Conservation (phyloP, 371 early-diverging fungal genomes). For the Mucor lusitanicus region DNA sequence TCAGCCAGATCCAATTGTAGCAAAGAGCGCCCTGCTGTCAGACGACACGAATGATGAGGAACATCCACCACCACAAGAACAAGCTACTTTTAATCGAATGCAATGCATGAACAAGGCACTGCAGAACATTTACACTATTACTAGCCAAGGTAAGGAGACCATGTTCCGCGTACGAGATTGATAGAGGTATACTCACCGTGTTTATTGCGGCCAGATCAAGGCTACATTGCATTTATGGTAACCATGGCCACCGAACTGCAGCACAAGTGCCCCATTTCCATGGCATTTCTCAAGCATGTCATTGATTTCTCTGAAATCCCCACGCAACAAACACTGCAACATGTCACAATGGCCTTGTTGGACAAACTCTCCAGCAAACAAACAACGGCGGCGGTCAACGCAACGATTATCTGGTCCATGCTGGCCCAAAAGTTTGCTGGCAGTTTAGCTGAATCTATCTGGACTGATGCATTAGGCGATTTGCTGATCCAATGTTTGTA, state of each 20-base stretch:
- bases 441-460: slow-evolving; percentile 32
- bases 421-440: slow-evolving; percentile 47
- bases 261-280: slow-evolving; percentile 46
- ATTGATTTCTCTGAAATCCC: slow-evolving; percentile 54
- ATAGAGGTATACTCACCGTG: too few species aligned
- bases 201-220: slow-evolving; percentile 21
- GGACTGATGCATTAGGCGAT: slow-evolving; percentile 34
- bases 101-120: slow-evolving; percentile 11
- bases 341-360: slow-evolving; percentile 20
- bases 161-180: too few species aligned
- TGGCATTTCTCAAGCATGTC: slow-evolving; percentile 56
- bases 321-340: slow-evolving; percentile 23
- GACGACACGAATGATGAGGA: background rate
- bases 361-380: slow-evolving; percentile 60
- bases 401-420: slow-evolving; percentile 56
- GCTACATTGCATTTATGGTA: slow-evolving; percentile 37
- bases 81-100: background rate
- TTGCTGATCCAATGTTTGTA: slow-evolving; percentile 27
- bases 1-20: slow-evolving; percentile 7
- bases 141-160: slow-evolving; percentile 9
- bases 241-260: slow-evolving; percentile 28
- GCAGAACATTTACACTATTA: slow-evolving; percentile 19
- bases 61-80: background rate
- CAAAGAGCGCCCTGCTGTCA: background rate
- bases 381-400: background rate